Base-by-base conservation (phyloP, 495 filamentous ascomycete species). In the Daldinia bambusicola region DNA sequence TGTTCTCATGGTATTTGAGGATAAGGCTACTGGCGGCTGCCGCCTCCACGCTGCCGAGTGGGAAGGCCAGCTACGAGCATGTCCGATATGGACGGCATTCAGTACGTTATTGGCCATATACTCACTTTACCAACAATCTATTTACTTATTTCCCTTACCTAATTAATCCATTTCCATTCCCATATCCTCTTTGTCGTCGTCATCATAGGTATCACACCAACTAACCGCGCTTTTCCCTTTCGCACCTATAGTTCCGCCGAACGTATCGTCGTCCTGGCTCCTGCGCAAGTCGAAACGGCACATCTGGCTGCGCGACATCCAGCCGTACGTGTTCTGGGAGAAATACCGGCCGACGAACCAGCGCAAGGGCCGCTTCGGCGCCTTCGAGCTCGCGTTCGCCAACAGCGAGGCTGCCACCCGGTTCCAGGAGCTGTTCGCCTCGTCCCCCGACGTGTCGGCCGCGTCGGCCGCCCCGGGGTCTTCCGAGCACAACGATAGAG, bases 61-160 rank as follows among this genome's bases (percentile, higher is more conserved):
- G 76, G 81, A 82, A 43, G 86, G 86, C 6, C 81, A 83, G 57
- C 70, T 86, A 8, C 74, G 76, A 48, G 79, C 77, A 36, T 86
- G 84, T 60, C 91, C 91, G 0, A 86, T 93, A 20, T 94, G 91
- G 91, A 93, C 89, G 4, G 90, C 91, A 0, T 94, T 93, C 70
- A 76, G 85, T 88, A 80, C 14, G 80, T 26, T 26, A 26, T 26
- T 67, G 52, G 22, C 62, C 43, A 16, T 26, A 20, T 48, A 20
- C 16, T 41, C 37, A 36, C 40, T 32, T 12, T 0, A 31, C 6
- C 2, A 45, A 1, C 36, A 1, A 37, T 26, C 31, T 10, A 20
- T 8, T 32, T 43, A 41, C 18, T 18, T n/a, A n/a, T n/a, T n/a
- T n/a, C n/a, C n/a, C n/a, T n/a, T n/a, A n/a, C n/a, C n/a, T n/a